A percentile compares a stretch with the other conserved stretches of the same genome.
Evolutionary conservation across 805 yeast genomes (phyloP).

Genomic region (Saccharomycodes ludwigii): DNA sequence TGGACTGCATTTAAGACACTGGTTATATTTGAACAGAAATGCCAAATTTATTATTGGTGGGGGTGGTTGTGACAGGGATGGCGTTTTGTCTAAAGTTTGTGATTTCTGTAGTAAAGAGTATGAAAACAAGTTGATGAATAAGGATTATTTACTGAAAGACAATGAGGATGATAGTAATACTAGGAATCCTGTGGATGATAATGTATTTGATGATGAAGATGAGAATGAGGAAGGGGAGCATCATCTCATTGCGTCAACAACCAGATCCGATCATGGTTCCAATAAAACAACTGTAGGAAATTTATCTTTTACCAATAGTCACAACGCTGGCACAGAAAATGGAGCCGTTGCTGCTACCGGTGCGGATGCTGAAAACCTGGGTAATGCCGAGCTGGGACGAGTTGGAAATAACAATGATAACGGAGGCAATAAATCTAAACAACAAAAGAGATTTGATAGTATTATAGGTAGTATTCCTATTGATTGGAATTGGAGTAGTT

Average conservation of each 20-base stretch:
- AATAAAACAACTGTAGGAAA: too few species aligned
- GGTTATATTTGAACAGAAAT: slow-evolving; percentile 40
- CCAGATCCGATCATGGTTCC: too few species aligned
- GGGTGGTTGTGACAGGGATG: slow-evolving; percentile 42
- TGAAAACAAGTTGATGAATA: slow-evolving; percentile 30
- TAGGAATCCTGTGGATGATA: background rate
- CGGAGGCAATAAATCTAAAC: slow-evolving; percentile 45
- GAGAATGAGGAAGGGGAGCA: slow-evolving; percentile 4
- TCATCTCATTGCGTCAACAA: too few species aligned
- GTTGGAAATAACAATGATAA: slow-evolving; percentile 1
- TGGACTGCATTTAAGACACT: slow-evolving; percentile 49
- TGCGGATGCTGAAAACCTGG: slow-evolving; percentile 7
- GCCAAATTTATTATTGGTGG: slow-evolving; percentile 60
- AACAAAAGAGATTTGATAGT: slow-evolving; percentile 17
- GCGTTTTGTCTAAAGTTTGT: slow-evolving; percentile 51
- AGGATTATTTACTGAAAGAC: slow-evolving; percentile 23
- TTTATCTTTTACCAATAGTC: too few species aligned
- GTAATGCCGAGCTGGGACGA: too few species aligned
- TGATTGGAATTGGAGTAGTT: slow-evolving; percentile 74
- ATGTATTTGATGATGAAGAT: slow-evolving; percentile 6
- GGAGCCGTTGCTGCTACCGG: too few species aligned
- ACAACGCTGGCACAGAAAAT: too few species aligned
- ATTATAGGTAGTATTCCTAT: slow-evolving; percentile 48
- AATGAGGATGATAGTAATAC: slow-evolving; percentile 2
- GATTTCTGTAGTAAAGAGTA: slow-evolving; percentile 53